A percentile compares a stretch with the other conserved stretches of the same genome.
Evolutionary conservation across 2,329 filamentous ascomycete genomes (phyloP).

Genomic region (Cladosporium sphaerospermum): DNA sequence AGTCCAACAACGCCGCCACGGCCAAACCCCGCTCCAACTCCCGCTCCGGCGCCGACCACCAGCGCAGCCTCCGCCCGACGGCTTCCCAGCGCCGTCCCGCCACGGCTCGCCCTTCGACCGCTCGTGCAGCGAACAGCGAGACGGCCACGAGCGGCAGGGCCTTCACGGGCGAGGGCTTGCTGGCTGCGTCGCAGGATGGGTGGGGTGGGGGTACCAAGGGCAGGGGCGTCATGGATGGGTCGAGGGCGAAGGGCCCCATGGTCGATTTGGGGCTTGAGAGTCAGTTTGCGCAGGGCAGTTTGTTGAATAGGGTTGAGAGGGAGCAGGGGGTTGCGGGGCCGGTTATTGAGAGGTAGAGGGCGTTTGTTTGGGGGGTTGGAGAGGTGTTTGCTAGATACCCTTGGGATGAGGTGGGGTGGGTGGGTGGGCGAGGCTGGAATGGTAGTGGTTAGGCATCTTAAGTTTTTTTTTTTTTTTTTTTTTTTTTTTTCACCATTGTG

Average conservation of each 20-base stretch:
- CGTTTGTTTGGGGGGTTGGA: neutral
- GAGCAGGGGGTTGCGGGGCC: conserved; percentile 28
- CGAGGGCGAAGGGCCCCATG: conserved; percentile 40
- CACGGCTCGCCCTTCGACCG: conserved; percentile 1
- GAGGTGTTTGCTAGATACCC: neutral
- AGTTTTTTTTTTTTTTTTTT: too few species aligned
- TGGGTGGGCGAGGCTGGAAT: too few species aligned
- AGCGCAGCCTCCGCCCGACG: neutral
- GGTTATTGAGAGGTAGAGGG: conserved; percentile 34
- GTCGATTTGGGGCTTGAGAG: conserved; percentile 37
- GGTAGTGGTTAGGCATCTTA: too few species aligned
- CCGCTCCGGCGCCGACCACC: conserved; percentile 5
- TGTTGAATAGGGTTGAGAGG: conserved; percentile 39
- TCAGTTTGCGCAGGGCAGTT: conserved; percentile 42
- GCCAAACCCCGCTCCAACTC: conserved; percentile 5
- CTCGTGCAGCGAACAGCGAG: conserved; percentile 2
- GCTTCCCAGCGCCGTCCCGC: conserved; percentile 5
- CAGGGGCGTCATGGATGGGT: conserved; percentile 41
- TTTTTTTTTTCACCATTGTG: too few species aligned
- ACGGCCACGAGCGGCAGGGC: conserved; percentile 21
- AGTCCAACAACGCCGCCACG: neutral
- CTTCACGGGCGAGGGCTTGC: conserved; percentile 41
- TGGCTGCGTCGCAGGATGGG: conserved; percentile 36
- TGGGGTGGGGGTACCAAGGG: conserved; percentile 35
- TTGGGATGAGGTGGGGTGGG: too few species aligned